Base-by-base conservation (phyloP, 805 yeast species). In the Ogataea paradorogensis region DNA sequence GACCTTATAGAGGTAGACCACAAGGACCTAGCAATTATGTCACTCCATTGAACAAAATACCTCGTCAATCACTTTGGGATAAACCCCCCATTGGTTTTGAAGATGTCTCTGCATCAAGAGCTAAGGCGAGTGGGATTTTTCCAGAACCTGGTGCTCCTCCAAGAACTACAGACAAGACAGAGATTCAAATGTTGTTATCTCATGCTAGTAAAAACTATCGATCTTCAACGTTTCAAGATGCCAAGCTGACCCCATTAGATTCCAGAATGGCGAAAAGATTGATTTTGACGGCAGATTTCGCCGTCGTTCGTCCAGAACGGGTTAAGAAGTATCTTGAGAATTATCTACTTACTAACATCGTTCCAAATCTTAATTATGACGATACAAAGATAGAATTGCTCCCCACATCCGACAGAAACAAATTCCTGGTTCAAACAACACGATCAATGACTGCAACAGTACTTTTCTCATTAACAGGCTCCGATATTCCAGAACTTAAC, bases 71-170 rank as follows among this genome's bases (percentile, higher is more conserved):
- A 0, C 63, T 69, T 34, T 87, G 95, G 95, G 93, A 86, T 35
- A 65, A 74, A 16, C 70, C 72, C 24, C 89, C 95, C 1, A 21
- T 30, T 1, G 91, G 87, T 0, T 83, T 83, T 56, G 93, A 85
- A 53, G 73, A 75, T 6, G 79, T 84, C 1, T 73, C 84, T 1
- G 84, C 93, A 0, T 85, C 80, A 45, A 69, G 82, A 44, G 95
- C 93, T 5, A 88, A 87, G 52, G 63, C 84, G 13, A 75, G 87
- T 1, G 95, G 95, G 0, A 59, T 85, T 2, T 88, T 87, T 52
- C 87, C 90, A 2, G 66, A 76, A 13, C 91, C 93, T 1, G 89
- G 89, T 27, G 59, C 67, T 9, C 27, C 46, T 15, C 65, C 71
- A 5, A 72, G 67, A 42, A 51, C 66, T 35, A 66, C 73, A 4